Conservation (phyloP, 352 stramenopile genomes). For the Globisporangium alternatum region DNA sequence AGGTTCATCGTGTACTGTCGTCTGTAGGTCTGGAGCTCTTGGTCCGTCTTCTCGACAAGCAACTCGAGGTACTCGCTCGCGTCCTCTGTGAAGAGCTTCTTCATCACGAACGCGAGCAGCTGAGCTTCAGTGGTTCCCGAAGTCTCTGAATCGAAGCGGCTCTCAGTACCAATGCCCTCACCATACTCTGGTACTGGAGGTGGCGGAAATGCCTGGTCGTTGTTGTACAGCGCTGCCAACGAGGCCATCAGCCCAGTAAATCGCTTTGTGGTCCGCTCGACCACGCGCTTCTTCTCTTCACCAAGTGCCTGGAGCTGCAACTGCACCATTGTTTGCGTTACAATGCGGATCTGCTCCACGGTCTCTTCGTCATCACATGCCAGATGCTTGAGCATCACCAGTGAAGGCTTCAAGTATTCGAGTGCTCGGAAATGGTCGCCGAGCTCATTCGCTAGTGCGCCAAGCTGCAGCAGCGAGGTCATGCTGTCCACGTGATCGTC, state of each 20-base stretch:
- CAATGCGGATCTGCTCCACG: slow-evolving; percentile 29
- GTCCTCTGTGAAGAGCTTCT: slow-evolving; percentile 37
- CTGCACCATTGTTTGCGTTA: slow-evolving; percentile 40
- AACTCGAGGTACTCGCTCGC: slow-evolving; percentile 42
- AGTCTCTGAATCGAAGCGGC: neutral
- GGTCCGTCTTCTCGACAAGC: slow-evolving; percentile 34
- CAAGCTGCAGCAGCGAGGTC: slow-evolving; percentile 47
- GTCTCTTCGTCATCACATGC: slow-evolving; percentile 15
- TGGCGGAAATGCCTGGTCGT: neutral
- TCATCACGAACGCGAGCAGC: slow-evolving; percentile 38
- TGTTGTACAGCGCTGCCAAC: slow-evolving; percentile 16
- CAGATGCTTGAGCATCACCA: slow-evolving; percentile 30
- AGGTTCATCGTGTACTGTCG: slow-evolving; percentile 42
- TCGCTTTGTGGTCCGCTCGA: slow-evolving; percentile 36
- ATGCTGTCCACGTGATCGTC: slow-evolving; percentile 30
- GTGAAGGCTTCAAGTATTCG: slow-evolving; percentile 43
- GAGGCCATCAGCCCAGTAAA: slow-evolving; percentile 23
- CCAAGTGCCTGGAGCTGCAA: slow-evolving; percentile 35
- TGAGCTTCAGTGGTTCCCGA: slow-evolving; percentile 14
- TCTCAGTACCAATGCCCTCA: neutral
- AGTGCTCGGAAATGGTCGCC: slow-evolving; percentile 54
- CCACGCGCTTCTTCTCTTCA: slow-evolving; percentile 32
- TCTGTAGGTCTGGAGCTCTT: slow-evolving; percentile 38
- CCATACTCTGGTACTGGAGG: neutral
- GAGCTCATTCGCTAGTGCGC: slow-evolving; percentile 31